Evolutionary conservation across 805 yeast genomes (phyloP).

Genomic region (Suhomyces pyralidae): DNA sequence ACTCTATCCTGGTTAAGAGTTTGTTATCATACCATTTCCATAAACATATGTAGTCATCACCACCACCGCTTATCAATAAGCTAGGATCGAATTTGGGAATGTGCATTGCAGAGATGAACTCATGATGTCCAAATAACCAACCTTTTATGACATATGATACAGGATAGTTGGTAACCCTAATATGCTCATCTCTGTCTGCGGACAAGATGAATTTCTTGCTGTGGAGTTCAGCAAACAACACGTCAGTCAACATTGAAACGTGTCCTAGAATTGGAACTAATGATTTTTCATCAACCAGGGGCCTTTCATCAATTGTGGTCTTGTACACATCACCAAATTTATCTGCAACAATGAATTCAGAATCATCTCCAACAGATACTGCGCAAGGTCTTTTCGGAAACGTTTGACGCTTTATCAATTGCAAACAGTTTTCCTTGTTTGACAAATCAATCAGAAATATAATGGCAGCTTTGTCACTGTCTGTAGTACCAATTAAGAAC

Average conservation of each 20-base stretch:
- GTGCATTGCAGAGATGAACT: conserved; percentile 70
- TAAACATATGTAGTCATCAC: conserved; percentile 67
- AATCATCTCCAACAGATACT: conserved; percentile 54
- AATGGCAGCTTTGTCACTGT: conserved; percentile 77
- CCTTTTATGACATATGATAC: conserved; percentile 71
- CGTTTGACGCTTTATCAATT: conserved; percentile 62
- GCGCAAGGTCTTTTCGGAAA: conserved; percentile 95
- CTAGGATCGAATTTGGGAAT: conserved; percentile 51
- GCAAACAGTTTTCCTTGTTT: conserved; percentile 41
- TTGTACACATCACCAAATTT: conserved; percentile 94
- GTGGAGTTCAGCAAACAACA: conserved; percentile 40
- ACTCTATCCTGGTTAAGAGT: conserved; percentile 47
- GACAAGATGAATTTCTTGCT: conserved; percentile 61
- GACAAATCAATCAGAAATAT: conserved; percentile 47
- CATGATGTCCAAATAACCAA: conserved; percentile 83
- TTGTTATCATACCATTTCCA: conserved; percentile 73
- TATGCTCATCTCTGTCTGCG: conserved; percentile 95
- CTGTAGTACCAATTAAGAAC: conserved; percentile 66
- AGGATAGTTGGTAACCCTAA: conserved; percentile 79
- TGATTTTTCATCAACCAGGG: conserved; percentile 39
- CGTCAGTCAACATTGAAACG: conserved; percentile 92
- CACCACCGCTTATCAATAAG: conserved; percentile 81
- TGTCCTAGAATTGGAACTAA: conserved; percentile 83
- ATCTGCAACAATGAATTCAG: conserved; percentile 70
- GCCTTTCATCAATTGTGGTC: conserved; percentile 42